A percentile compares a stretch with the other conserved stretches of the same genome.
Conservation (phyloP, 495 filamentous ascomycete species). For the Tuber aestivum region DNA sequence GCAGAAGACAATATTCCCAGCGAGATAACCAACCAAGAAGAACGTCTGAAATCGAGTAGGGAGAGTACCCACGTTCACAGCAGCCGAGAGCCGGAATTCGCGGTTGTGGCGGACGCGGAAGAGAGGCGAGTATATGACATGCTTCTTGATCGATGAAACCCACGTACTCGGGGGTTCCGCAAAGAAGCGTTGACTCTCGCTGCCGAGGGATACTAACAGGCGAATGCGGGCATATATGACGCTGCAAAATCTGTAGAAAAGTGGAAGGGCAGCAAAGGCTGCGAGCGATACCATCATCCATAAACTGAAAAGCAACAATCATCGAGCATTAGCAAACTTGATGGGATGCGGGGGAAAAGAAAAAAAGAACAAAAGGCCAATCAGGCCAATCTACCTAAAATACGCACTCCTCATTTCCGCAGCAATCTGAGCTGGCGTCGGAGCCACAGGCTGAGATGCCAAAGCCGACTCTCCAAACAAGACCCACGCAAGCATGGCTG, state of each 20-base stretch:
- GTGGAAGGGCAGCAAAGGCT: constrained; percentile 49
- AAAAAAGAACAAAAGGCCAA: neutral
- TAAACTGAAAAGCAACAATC: constrained; percentile 17
- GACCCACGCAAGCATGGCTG: neutral
- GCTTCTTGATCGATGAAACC: constrained; percentile 69
- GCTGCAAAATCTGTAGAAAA: constrained; percentile 55
- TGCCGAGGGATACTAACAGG: constrained; percentile 62
- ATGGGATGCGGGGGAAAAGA: neutral
- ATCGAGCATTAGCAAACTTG: constrained; percentile 12
- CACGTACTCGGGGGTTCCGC: constrained; percentile 46
- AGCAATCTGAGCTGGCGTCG: neutral
- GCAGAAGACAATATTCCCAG: constrained; percentile 74
- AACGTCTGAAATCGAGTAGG: constrained; percentile 79
- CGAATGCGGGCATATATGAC: constrained; percentile 64
- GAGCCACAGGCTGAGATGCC: neutral
- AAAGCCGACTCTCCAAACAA: neutral
- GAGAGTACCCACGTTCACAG: constrained; percentile 82
- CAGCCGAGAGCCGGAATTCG: constrained; percentile 76
- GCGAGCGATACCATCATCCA: constrained; percentile 46
- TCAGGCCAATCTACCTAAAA: neutral
- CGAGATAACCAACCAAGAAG: constrained; percentile 64
- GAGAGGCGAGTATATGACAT: constrained; percentile 76
- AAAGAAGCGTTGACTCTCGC: constrained; percentile 59
- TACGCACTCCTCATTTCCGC: neutral
- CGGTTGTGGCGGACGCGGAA: constrained; percentile 78